Percentiles rank a stretch among this genome's conserved stretches.
Conservation (phyloP, 148 eudicot genomes). For the Camellia japonica region DNA sequence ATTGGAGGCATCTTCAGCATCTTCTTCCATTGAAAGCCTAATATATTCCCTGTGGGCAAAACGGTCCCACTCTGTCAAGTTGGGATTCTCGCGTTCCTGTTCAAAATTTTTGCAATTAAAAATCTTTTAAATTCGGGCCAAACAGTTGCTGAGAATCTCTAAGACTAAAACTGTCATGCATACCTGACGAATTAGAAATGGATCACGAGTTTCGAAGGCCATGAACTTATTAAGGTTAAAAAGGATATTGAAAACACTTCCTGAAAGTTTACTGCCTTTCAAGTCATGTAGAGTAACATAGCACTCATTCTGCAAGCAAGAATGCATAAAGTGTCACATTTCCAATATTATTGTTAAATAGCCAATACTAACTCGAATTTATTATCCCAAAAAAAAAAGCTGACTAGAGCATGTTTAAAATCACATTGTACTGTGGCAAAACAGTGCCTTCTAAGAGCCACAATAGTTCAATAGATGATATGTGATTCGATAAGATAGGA, state of each 20-base stretch:
- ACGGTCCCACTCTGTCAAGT: constrained; percentile 96
- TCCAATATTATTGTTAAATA: neutral
- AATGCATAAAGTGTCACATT: constrained; percentile 8
- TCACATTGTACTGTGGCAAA: neutral
- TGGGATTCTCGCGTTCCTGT: constrained; percentile 97
- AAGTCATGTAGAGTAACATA: constrained; percentile 74
- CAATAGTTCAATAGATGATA: neutral
- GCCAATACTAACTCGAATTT: no score
- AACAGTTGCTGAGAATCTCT: neutral
- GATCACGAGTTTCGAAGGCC: constrained; percentile 99
- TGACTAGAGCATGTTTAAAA: neutral
- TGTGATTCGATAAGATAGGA: neutral
- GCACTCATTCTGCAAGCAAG: constrained; percentile 65
- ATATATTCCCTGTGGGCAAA: constrained; percentile 97
- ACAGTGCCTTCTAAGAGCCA: neutral
- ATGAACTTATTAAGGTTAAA: constrained; percentile 94
- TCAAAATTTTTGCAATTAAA: constrained; percentile 5
- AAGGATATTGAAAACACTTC: constrained; percentile 87
- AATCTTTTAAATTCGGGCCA: neutral
- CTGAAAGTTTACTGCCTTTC: constrained; percentile 80
- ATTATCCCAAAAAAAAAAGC: no score
- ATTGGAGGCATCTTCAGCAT: constrained; percentile 95
- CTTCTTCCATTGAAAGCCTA: constrained; percentile 98
- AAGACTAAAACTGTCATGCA: neutral
- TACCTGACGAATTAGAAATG: constrained; percentile 98